Conservation (phyloP, 169 alveolate genomes). For the Hammondia hammondi region DNA sequence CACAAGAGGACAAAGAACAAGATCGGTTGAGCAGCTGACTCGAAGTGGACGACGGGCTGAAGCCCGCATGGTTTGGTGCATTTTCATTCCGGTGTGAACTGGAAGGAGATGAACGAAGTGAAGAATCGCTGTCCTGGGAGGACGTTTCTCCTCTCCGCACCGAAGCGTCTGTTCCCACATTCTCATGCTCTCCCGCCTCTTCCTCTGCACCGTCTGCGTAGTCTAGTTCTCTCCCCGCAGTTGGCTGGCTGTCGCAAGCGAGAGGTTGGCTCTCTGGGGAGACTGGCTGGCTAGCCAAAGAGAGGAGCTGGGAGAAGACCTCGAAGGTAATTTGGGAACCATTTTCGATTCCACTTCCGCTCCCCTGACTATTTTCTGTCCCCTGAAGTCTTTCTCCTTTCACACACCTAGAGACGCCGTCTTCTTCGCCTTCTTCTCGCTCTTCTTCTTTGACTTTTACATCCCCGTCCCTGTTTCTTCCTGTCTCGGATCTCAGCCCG, state of each 20-base stretch:
- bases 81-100: too few relatives aligned
- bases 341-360: neutral
- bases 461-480: neutral
- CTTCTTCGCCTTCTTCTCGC: neutral
- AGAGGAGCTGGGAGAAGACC: neutral
- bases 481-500: neutral
- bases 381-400: neutral
- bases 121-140: too few relatives aligned
- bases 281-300: neutral
- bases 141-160: too few relatives aligned
- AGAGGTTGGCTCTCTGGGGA: too few relatives aligned
- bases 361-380: neutral
- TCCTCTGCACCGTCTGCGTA: neutral
- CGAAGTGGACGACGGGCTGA: too few relatives aligned
- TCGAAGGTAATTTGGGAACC: neutral
- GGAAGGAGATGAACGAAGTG: too few relatives aligned
- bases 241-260: too few relatives aligned
- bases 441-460: neutral
- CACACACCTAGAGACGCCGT: neutral
- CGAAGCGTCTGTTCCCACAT: too few relatives aligned
- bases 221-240: too few relatives aligned
- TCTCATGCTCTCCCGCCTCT: neutral
- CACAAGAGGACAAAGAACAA: too few relatives aligned
- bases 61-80: too few relatives aligned
- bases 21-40: too few relatives aligned